phyloP scores from a whole-genome alignment of 306 rosid genomes.

The Castanea crenata region DNA sequence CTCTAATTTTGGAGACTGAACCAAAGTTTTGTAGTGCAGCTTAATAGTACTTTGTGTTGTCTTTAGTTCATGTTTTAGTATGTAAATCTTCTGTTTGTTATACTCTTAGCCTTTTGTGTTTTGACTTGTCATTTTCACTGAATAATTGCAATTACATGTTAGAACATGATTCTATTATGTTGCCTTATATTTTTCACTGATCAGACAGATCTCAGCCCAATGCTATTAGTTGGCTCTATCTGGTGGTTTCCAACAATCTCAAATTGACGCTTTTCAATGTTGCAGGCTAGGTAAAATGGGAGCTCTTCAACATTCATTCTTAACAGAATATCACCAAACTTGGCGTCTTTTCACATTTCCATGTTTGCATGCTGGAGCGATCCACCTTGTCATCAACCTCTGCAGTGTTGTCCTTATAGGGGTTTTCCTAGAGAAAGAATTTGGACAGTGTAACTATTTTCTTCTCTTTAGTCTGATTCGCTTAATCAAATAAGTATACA shows the following conservation, averaged over 20 bases:
- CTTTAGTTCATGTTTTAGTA: neutral
- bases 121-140: too few relatives aligned
- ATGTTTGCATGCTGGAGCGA: constrained; percentile 70
- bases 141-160: too few relatives aligned
- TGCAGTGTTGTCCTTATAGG: constrained; percentile 69
- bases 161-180: too few relatives aligned
- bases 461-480: neutral
- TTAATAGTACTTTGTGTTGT: neutral
- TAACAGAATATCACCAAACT: constrained; percentile 52
- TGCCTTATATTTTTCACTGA: too few relatives aligned
- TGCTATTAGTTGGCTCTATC: neutral
- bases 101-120: neutral
- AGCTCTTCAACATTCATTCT: constrained; percentile 51
- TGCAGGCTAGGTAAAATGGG: constrained; percentile 88
- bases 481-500: constrained; percentile 5
- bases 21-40: neutral
- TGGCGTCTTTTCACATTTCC: constrained; percentile 94
- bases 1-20: neutral
- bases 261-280: neutral
- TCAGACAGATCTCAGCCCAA: neutral
- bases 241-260: neutral
- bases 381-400: constrained; percentile 80
- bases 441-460: constrained; percentile 57
- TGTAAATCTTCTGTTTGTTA: neutral
- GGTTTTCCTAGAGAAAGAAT: constrained; percentile 69